A percentile compares a stretch with the other conserved stretches of the same genome.
These are phyloP conservation scores for Prosopis cineraria DNA, from an alignment of 306 rosid genomes.

Conservation along the genomic window DNA sequence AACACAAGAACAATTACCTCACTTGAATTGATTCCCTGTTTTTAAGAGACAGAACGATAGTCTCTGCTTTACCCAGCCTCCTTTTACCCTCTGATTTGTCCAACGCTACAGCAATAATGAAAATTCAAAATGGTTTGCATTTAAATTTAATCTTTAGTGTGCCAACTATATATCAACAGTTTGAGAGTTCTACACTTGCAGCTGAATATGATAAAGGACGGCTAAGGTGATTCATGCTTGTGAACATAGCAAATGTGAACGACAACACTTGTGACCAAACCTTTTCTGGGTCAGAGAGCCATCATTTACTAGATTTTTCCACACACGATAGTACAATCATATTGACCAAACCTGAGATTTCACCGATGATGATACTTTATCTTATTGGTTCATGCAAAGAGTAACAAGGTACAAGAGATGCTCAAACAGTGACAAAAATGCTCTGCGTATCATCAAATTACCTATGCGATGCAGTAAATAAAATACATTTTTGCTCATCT, in stretches of 20 bases:
- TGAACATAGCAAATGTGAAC: constrained; percentile 27
- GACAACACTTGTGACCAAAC: constrained; percentile 27
- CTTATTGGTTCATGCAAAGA: background rate
- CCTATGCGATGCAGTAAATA: background rate
- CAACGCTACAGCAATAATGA: constrained; percentile 26
- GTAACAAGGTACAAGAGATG: background rate
- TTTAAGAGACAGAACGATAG: constrained; percentile 4
- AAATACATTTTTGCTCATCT: constrained; percentile 27
- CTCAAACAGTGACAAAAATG: background rate
- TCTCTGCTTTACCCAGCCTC: background rate
- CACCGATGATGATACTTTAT: background rate
- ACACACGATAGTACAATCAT: background rate
- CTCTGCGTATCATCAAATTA: constrained; percentile 10
- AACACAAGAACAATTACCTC: background rate
- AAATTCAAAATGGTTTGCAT: constrained; percentile 33
- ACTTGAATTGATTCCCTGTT: background rate
- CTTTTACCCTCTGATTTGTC: constrained; percentile 3
- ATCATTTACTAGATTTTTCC: constrained; percentile 11
- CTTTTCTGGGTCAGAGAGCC: constrained; percentile 21
- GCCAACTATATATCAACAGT: background rate
- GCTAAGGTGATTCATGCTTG: constrained; percentile 31
- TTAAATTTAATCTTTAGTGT: background rate
- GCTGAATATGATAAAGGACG: constrained; percentile 1
- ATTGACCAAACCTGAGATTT: constrained; percentile 7
- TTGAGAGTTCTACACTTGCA: background rate